phyloP scores from a whole-genome alignment of 148 eudicot genomes.

The Silene latifolia region DNA sequence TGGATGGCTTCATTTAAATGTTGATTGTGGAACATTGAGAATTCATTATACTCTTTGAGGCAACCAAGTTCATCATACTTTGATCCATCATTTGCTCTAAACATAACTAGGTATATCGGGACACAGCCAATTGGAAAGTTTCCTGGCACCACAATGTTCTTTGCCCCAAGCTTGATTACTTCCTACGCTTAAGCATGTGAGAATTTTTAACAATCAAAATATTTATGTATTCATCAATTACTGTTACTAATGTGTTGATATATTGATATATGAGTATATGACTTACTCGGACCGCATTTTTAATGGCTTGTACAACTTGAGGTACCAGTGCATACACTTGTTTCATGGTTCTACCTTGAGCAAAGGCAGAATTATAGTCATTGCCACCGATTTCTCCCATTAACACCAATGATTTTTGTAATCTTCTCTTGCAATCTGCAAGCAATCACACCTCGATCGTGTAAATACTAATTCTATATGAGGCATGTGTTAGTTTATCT shows the following conservation, averaged over 20 bases:
- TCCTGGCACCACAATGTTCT: slow-evolving; percentile 30
- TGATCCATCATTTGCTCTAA: slow-evolving; percentile 16
- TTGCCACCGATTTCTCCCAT: slow-evolving; percentile 39
- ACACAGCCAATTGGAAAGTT: slow-evolving; percentile 41
- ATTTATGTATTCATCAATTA: too few relatives aligned
- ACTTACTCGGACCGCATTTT: slow-evolving; percentile 27
- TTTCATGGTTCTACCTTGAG: slow-evolving; percentile 27
- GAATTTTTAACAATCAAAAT: too few relatives aligned
- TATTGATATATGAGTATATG: too few relatives aligned
- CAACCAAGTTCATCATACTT: slow-evolving; percentile 35
- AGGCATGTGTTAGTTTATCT: too few relatives aligned
- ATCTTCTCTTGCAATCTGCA: slow-evolving; percentile 24
- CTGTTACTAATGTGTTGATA: too few relatives aligned
- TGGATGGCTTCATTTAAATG: slow-evolving; percentile 27
- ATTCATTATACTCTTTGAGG: slow-evolving; percentile 27
- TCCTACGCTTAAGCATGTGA: slow-evolving; percentile 12
- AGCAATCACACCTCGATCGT: background rate
- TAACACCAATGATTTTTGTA: slow-evolving; percentile 22
- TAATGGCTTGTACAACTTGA: slow-evolving; percentile 30
- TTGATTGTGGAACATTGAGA: slow-evolving; percentile 31
- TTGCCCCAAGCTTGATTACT: slow-evolving; percentile 33
- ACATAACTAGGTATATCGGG: slow-evolving; percentile 23
- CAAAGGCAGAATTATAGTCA: slow-evolving; percentile 31
- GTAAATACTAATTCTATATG: too few relatives aligned
- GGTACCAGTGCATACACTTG: slow-evolving; percentile 31